phyloP scores from a whole-genome alignment of 768 basidiomycete species.

The Lactarius sanguifluus region DNA sequence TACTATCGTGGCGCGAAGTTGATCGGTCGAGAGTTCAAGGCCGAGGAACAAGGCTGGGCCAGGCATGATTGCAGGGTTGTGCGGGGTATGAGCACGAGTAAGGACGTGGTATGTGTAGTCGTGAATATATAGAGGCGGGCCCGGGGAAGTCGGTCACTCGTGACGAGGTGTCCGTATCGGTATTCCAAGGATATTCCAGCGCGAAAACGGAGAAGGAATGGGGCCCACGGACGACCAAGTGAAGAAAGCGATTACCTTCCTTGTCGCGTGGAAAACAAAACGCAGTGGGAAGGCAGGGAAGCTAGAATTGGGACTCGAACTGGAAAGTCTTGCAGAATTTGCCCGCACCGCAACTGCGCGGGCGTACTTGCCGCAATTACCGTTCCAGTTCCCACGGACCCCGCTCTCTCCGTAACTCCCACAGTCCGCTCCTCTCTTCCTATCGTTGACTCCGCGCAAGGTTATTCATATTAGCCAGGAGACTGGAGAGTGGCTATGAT shows the following conservation, averaged over 20 bases:
- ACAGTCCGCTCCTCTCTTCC: not conserved
- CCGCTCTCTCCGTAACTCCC: not conserved
- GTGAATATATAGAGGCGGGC: conserved; percentile 3
- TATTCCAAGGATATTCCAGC: conserved; percentile 8
- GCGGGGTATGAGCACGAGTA: not conserved
- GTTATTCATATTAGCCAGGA: not conserved
- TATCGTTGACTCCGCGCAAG: not conserved
- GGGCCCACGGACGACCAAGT: not conserved
- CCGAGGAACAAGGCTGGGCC: conserved; percentile 56
- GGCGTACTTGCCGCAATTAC: conserved; percentile 1
- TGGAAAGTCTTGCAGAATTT: not conserved
- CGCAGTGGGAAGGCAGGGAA: conserved; percentile 1
- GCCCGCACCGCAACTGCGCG: not conserved
- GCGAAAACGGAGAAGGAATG: conserved; percentile 13
- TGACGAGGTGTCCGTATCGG: conserved; percentile 16
- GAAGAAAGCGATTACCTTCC: conserved; percentile 1
- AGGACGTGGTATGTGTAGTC: conserved; percentile 6
- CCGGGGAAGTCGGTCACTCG: conserved; percentile 13
- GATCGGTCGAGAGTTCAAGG: conserved; percentile 82
- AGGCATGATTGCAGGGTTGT: too few relatives aligned
- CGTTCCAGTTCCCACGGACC: not conserved
- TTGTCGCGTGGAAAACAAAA: conserved; percentile 5
- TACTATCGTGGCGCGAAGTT: conserved; percentile 78
- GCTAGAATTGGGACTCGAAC: not conserved
- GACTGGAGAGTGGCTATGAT: not conserved